phyloP scores from a whole-genome alignment of 2,329 filamentous ascomycete genomes.

The Microsporum canis region DNA sequence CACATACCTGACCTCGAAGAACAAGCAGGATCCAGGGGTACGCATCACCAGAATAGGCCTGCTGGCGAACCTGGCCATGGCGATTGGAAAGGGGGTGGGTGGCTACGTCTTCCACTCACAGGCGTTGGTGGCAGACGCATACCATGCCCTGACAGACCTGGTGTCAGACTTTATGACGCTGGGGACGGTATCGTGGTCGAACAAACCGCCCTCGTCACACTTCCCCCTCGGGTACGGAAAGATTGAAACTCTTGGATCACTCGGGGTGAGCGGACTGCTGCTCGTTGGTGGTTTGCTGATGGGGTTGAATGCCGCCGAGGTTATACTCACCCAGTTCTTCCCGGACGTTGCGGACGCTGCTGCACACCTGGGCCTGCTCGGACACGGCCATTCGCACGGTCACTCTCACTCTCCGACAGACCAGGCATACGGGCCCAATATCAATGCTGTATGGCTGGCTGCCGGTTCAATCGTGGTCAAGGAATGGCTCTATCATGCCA shows the following conservation, averaged over 20 bases:
- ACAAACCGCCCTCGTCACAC: constrained; percentile 67
- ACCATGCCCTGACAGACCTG: constrained; percentile 89
- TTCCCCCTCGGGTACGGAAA: constrained; percentile 94
- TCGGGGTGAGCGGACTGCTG: constrained; percentile 86
- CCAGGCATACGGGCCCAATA: constrained; percentile 56
- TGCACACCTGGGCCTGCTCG: constrained; percentile 28
- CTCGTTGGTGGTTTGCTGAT: constrained; percentile 85
- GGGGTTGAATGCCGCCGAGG: constrained; percentile 63
- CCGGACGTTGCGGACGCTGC: constrained; percentile 49
- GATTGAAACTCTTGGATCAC: constrained; percentile 86
- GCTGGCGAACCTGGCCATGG: constrained; percentile 87
- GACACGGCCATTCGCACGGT: constrained; percentile 48
- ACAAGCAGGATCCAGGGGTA: constrained; percentile 86
- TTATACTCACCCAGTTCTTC: constrained; percentile 62
- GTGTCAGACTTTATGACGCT: constrained; percentile 91
- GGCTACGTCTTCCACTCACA: constrained; percentile 94
- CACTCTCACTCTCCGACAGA: constrained; percentile 51
- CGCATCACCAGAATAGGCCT: constrained; percentile 84
- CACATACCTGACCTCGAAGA: constrained; percentile 64
- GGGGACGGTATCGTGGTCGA: constrained; percentile 84
- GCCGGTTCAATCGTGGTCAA: constrained; percentile 82
- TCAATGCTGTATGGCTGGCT: constrained; percentile 92
- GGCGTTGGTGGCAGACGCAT: constrained; percentile 82
- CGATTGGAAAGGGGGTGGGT: constrained; percentile 79
- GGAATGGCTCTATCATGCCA: constrained; percentile 94